Evolutionary conservation across 148 eudicot species (phyloP), one percentile per base, ranked within the genome.

Genomic region (Rhododendron henanense): DNA sequence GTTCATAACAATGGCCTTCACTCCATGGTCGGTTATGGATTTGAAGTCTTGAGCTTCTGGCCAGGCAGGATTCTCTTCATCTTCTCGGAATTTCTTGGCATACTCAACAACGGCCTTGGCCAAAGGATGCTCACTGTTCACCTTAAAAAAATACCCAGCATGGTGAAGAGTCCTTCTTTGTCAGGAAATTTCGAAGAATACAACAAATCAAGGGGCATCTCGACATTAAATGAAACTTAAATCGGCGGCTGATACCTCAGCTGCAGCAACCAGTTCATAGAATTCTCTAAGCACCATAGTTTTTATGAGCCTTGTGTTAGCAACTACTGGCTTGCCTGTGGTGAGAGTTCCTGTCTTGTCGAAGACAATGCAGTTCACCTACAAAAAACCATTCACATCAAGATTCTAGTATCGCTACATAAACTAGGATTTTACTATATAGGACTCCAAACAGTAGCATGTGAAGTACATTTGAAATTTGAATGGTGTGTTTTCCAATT

Each of bases 291-390:
- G 94, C 21, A 91, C 91, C 93, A 93, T 93, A 84, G 86, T 90
- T 84, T 89, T 92, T 57, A 97, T 79, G 47, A 97, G 91, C 75
- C 86, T 88, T n/a, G 97, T 92, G 87, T 85, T 91, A 77, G 93
- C 95, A 11, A 97, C 96, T 85, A 92, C 91, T 16, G 99, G 99
- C 92, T 94, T 93, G 35, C 99, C 99, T 57, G 89, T 88, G 45
- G 99, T 97, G 57, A 97, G 94, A 85, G 99, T 97, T 71, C 82
- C 99, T 7, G 99, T 97, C 93, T 97, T 97, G 91, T 97, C 99
- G 69, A 97, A 97, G 76, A 97, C 98, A 81, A 97, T 78, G 81
- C 55, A 78, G 18, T 45, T 78, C 81, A 45, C 55, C 55, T 45
- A 23, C 53, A 78, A n/a, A 14, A 78, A 47, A 47, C 11, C 81